Conservation (phyloP, 2,329 filamentous ascomycete genomes). For the Aspergillus amoenus region DNA sequence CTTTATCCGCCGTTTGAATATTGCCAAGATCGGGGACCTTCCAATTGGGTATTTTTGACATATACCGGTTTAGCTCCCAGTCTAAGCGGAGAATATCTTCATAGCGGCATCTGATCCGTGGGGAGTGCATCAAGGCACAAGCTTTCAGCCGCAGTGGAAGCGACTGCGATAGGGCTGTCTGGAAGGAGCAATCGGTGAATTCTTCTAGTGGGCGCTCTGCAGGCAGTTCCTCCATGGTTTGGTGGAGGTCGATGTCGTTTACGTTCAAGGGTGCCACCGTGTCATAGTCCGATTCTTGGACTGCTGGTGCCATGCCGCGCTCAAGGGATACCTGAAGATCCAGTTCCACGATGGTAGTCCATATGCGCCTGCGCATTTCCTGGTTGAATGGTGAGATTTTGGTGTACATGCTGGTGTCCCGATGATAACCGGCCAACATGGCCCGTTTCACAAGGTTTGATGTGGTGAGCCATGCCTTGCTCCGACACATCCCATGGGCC, state of each 20-base stretch:
- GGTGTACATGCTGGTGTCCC: constrained; percentile 34
- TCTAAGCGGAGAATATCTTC: constrained; percentile 43
- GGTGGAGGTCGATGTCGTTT: constrained; percentile 50
- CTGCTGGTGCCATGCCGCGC: constrained; percentile 52
- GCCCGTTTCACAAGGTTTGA: constrained; percentile 54
- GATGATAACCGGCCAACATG: constrained; percentile 55
- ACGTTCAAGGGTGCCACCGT: constrained; percentile 51
- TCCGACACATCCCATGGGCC: constrained; percentile 52
- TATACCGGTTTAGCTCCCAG: constrained; percentile 35
- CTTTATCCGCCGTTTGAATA: constrained; percentile 25
- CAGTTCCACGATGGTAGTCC: constrained; percentile 58
- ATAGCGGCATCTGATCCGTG: constrained; percentile 37
- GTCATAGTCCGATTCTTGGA: constrained; percentile 49
- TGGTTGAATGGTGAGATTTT: constrained; percentile 40
- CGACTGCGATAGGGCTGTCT: constrained; percentile 29
- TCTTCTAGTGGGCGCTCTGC: constrained; percentile 28
- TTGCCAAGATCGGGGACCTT: constrained; percentile 18
- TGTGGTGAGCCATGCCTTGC: constrained; percentile 54
- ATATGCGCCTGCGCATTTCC: constrained; percentile 54
- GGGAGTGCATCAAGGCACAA: constrained; percentile 38
- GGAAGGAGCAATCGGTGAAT: constrained; percentile 41
- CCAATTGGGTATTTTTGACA: constrained; percentile 38
- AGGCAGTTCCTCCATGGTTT: constrained; percentile 31
- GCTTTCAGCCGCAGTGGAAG: constrained; percentile 33
- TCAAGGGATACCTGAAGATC: constrained; percentile 58